Evolutionary conservation across 345 rosid genomes (phyloP).

Genomic region (Lepidium africanum): DNA sequence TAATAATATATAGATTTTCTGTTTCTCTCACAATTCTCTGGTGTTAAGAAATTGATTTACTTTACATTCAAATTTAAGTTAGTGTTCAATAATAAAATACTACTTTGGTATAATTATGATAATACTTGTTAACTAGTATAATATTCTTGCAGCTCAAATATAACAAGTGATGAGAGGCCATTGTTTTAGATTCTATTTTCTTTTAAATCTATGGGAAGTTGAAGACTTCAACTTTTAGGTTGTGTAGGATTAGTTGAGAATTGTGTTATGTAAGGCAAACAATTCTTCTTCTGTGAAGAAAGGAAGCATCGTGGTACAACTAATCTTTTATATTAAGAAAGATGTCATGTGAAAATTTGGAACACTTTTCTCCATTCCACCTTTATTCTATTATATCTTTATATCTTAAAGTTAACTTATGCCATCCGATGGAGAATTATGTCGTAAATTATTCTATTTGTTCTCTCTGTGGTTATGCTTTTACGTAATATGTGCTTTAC

Average conservation of each 20-base stretch:
- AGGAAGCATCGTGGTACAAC: neutral
- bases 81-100: neutral
- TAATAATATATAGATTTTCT: neutral
- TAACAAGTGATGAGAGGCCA: neutral
- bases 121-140: neutral
- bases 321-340: neutral
- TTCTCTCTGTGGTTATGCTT: constrained; percentile 7
- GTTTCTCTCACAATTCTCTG: neutral
- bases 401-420: neutral
- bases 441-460: neutral
- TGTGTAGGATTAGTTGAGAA: neutral
- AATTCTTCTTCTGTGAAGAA: neutral
- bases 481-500: neutral
- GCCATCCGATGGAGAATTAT: neutral
- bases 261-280: neutral
- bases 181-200: neutral
- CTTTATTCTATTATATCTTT: neutral
- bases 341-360: neutral
- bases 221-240: neutral
- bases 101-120: neutral
- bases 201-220: neutral
- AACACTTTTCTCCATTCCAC: neutral
- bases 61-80: neutral
- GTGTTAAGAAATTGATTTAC: neutral
- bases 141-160: neutral